Conservation (phyloP, 1,284 basidiomycete genomes). For the Ustilago crameri region DNA sequence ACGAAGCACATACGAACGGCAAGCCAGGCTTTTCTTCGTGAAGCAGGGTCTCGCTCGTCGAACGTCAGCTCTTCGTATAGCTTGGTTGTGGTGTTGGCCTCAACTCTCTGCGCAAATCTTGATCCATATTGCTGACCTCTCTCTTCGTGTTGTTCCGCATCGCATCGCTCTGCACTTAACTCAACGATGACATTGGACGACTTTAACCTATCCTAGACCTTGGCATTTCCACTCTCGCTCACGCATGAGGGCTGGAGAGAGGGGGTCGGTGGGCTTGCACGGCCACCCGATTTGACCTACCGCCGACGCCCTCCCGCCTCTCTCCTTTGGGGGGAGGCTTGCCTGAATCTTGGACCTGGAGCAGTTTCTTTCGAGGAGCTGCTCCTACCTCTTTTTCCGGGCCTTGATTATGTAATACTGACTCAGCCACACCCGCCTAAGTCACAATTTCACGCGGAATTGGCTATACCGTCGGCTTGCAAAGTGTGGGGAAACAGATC, state of each 20-base stretch:
- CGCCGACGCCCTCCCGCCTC: slow-evolving; percentile 55
- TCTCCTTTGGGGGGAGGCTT: slow-evolving; percentile 55
- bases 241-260: slow-evolving; percentile 56
- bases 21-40: neutral
- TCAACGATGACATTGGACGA: neutral
- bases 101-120: neutral
- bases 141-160: slow-evolving; percentile 2
- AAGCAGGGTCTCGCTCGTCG: neutral
- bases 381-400: slow-evolving; percentile 27
- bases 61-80: neutral
- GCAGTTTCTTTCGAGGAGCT: slow-evolving; percentile 25
- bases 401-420: slow-evolving; percentile 36
- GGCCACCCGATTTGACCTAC: slow-evolving; percentile 57
- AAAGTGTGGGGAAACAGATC: slow-evolving; percentile 12
- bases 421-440: neutral
- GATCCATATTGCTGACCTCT: slow-evolving; percentile 9
- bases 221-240: slow-evolving; percentile 58
- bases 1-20: neutral
- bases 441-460: slow-evolving; percentile 21
- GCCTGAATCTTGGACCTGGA: slow-evolving; percentile 54
- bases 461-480: neutral
- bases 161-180: neutral
- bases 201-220: slow-evolving; percentile 32
- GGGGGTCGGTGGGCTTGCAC: slow-evolving; percentile 56
- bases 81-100: neutral